phyloP scores from a whole-genome alignment of 2,329 filamentous ascomycete species.

The Fonsecaea pedrosoi region DNA sequence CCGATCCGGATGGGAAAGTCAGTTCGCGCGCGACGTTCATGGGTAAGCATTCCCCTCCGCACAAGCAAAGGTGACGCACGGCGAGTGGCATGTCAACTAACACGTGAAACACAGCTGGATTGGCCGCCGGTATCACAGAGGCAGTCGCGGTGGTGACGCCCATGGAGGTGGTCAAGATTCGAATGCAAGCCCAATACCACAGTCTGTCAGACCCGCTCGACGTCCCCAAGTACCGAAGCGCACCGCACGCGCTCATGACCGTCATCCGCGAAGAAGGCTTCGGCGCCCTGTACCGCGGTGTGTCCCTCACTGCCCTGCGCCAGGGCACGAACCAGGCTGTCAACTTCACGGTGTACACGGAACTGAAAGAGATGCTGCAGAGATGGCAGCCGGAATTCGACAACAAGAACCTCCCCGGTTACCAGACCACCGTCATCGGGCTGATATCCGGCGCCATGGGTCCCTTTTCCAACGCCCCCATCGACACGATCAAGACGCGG shows the following conservation, averaged over 20 bases:
- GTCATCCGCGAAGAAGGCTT: conserved; percentile 90
- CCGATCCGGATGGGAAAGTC: conserved; percentile 71
- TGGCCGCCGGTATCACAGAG: conserved; percentile 92
- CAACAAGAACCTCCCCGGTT: conserved; percentile 73
- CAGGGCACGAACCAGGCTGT: conserved; percentile 98
- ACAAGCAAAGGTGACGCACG: neutral
- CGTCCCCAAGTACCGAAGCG: conserved; percentile 95
- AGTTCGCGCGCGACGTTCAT: conserved; percentile 75
- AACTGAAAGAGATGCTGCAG: conserved; percentile 83
- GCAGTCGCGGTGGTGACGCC: conserved; percentile 95
- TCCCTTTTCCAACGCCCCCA: conserved; percentile 93
- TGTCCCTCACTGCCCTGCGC: conserved; percentile 87
- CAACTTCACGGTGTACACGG: conserved; percentile 97
- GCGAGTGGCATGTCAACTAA: conserved; percentile 14
- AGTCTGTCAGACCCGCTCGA: conserved; percentile 96
- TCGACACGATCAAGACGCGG: conserved; percentile 98
- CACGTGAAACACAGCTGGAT: conserved; percentile 67
- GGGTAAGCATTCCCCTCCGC: conserved; percentile 54
- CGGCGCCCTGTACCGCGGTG: conserved; percentile 88
- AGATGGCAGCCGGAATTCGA: conserved; percentile 73
- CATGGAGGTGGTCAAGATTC: conserved; percentile 99
- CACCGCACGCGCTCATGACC: conserved; percentile 81
- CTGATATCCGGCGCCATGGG: conserved; percentile 93
- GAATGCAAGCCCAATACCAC: conserved; percentile 96
- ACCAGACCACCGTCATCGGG: conserved; percentile 89